phyloP scores from a whole-genome alignment of 1,284 basidiomycete species.

The Rhodofomes roseus region DNA sequence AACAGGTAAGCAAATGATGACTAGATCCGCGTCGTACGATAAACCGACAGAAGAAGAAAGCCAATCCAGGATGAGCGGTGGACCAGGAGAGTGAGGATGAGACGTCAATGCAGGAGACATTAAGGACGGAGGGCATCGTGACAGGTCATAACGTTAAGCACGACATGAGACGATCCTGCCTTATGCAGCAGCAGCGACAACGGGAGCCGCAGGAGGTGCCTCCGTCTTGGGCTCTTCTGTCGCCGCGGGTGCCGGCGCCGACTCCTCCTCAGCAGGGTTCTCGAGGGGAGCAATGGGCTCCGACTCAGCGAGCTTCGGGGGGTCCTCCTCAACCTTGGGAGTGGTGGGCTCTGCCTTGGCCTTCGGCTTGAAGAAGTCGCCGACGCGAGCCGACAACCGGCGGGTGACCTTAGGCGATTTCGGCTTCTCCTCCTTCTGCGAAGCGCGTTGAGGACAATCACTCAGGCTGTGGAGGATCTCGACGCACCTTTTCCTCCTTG shows the following conservation, averaged over 20 bases:
- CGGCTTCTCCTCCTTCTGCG: constrained; percentile 42
- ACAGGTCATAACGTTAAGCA: constrained; percentile 40
- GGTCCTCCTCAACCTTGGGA: constrained; percentile 82
- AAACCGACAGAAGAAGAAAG: constrained; percentile 36
- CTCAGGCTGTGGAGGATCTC: background rate
- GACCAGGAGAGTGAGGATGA: constrained; percentile 22
- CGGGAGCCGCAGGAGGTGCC: constrained; percentile 31
- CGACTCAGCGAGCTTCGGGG: constrained; percentile 76
- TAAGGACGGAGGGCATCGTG: constrained; percentile 45
- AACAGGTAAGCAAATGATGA: constrained; percentile 35
- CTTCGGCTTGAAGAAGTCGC: constrained; percentile 78
- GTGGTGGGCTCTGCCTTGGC: constrained; percentile 62
- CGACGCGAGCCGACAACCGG: constrained; percentile 73
- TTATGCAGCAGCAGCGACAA: constrained; percentile 60
- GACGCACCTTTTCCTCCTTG: constrained; percentile 54
- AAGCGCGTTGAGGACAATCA: background rate
- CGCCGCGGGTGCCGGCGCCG: constrained; percentile 32
- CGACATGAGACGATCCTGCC: constrained; percentile 19
- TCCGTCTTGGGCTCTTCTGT: constrained; percentile 36
- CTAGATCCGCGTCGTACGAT: constrained; percentile 64
- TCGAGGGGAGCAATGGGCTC: constrained; percentile 71
- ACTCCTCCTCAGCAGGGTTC: constrained; percentile 46
- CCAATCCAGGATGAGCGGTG: constrained; percentile 32
- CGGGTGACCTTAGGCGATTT: constrained; percentile 62
- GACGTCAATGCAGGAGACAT: constrained; percentile 28